Evolutionary conservation across 2,329 filamentous ascomycete species (phyloP).

Genomic region (Onygenales sp.): DNA sequence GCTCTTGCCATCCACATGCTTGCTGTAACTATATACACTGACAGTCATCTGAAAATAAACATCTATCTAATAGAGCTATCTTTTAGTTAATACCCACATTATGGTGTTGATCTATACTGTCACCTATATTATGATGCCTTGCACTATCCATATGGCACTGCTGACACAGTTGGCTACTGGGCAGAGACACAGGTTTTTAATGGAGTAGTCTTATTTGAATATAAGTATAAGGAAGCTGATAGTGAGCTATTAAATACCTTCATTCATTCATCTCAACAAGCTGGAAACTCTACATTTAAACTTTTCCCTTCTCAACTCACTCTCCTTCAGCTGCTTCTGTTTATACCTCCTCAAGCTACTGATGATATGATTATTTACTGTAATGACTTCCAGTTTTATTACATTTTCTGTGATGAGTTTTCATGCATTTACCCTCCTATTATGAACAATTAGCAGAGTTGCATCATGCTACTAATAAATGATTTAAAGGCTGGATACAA

Average conservation of each 20-base stretch:
- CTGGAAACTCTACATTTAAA: not conserved
- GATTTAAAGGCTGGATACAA: slow-evolving; percentile 1
- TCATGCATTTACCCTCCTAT: not conserved
- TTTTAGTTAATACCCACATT: not conserved
- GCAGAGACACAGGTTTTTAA: slow-evolving; percentile 17
- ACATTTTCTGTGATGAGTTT: slow-evolving; percentile 1
- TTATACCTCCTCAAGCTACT: not conserved
- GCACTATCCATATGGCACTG: slow-evolving; percentile 16
- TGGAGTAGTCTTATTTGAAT: slow-evolving; percentile 19
- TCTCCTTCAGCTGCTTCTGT: not conserved
- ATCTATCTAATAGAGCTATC: not conserved
- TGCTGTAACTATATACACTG: not conserved
- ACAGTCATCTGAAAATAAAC: not conserved
- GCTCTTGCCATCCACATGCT: slow-evolving; percentile 5
- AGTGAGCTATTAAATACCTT: not conserved
- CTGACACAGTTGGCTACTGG: slow-evolving; percentile 19
- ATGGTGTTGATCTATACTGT: not conserved
- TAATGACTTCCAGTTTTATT: not conserved
- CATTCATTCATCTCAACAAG: not conserved
- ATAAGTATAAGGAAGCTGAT: not conserved
- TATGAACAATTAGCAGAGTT: not conserved
- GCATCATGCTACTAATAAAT: not conserved
- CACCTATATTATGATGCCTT: not conserved
- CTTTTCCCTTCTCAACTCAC: not conserved
- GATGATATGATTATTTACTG: not conserved